Evolutionary conservation across 2,329 filamentous ascomycete species (phyloP).

Genomic region (Alternaria arborescens): DNA sequence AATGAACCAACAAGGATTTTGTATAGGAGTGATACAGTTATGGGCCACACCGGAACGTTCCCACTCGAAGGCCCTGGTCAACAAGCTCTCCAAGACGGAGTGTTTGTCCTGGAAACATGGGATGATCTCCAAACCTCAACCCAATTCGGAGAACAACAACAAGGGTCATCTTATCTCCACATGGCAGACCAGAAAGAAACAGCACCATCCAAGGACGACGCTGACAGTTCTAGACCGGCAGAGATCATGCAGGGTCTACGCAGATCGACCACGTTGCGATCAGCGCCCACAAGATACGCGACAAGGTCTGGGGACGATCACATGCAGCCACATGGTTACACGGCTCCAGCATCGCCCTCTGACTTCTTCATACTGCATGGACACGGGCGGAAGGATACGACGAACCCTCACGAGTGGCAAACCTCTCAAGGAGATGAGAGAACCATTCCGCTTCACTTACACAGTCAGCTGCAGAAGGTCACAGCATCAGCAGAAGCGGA

Average conservation of each 20-base stretch:
- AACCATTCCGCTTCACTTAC: neutral
- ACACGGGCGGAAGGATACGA: neutral
- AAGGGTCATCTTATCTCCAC: constrained; percentile 17
- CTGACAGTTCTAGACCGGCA: constrained; percentile 27
- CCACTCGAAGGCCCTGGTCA: constrained; percentile 58
- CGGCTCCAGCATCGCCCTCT: constrained; percentile 28
- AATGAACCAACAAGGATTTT: constrained; percentile 22
- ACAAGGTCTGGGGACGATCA: constrained; percentile 21
- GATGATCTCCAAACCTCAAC: constrained; percentile 15
- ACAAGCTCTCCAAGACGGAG: constrained; percentile 48
- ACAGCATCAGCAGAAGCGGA: neutral
- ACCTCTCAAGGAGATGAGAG: neutral
- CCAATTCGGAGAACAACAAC: constrained; percentile 3
- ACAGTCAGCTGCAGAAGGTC: neutral
- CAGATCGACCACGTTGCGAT: constrained; percentile 21
- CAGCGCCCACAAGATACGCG: constrained; percentile 31
- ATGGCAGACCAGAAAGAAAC: neutral
- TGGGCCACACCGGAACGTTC: constrained; percentile 59
- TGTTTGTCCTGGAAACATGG: constrained; percentile 47
- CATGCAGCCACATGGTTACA: constrained; percentile 36
- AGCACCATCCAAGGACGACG: neutral
- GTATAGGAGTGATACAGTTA: constrained; percentile 50
- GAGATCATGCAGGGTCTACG: constrained; percentile 22
- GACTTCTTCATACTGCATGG: constrained; percentile 12
- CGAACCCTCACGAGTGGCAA: constrained; percentile 1